phyloP scores from a whole-genome alignment of 805 yeast species.

The Saccharomycopsis malanga region DNA sequence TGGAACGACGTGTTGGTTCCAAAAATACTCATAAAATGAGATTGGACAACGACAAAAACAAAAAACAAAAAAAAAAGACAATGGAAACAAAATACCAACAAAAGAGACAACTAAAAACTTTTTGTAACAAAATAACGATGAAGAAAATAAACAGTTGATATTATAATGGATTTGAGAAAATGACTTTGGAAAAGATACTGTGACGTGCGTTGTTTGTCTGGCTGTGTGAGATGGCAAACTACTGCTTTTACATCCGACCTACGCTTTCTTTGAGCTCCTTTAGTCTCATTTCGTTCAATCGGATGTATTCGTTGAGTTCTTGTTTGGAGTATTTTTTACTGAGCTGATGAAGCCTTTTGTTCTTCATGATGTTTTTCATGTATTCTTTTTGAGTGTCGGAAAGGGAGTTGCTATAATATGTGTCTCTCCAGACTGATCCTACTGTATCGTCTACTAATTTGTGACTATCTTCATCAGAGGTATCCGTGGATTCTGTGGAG shows the following conservation, averaged over 20 bases:
- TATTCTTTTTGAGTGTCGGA: slow-evolving; percentile 11
- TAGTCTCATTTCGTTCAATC: slow-evolving; percentile 13
- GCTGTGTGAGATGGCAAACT: too few species aligned
- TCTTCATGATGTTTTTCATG: not conserved
- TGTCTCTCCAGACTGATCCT: slow-evolving; percentile 10
- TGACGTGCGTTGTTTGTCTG: too few species aligned
- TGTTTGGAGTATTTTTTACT: slow-evolving; percentile 14
- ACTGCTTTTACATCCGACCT: not conserved
- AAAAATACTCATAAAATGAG: too few species aligned
- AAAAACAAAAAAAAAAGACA: too few species aligned
- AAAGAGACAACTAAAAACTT: too few species aligned
- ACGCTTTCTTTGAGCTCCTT: slow-evolving; percentile 9
- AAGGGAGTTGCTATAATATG: slow-evolving; percentile 10
- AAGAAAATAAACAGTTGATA: too few species aligned
- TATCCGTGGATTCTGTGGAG: not conserved
- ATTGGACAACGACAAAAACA: too few species aligned
- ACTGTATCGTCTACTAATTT: not conserved
- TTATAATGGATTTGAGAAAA: too few species aligned
- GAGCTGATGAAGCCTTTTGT: slow-evolving; percentile 5
- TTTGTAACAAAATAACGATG: too few species aligned
- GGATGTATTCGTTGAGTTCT: slow-evolving; percentile 18
- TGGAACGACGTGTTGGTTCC: too few species aligned
- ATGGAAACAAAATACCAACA: too few species aligned
- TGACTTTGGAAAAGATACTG: too few species aligned
- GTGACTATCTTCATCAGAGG: not conserved